Evolutionary conservation across 2,329 filamentous ascomycete genomes (phyloP).

Genomic region (Phialophora chinensis): DNA sequence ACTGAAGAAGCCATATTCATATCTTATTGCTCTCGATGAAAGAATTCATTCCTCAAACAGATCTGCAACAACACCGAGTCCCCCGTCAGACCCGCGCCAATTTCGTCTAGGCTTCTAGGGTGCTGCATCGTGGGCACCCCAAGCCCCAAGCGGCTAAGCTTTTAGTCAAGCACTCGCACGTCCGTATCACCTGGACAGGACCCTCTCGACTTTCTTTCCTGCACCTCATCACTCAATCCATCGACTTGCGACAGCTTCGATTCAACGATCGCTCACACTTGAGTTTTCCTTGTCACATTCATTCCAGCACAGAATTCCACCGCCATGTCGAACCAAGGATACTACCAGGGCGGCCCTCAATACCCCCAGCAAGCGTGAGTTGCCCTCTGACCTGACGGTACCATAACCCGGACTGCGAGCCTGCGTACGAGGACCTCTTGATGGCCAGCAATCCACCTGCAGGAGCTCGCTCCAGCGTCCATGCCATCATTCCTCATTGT

Average conservation of each 20-base stretch:
- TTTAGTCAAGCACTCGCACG: not conserved
- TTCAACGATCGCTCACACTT: not conserved
- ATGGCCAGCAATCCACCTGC: not conserved
- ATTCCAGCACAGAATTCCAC: not conserved
- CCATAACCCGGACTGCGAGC: not conserved
- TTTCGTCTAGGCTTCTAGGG: not conserved
- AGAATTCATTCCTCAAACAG: not conserved
- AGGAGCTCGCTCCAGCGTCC: not conserved
- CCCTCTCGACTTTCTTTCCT: not conserved
- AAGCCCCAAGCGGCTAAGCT: constrained; percentile 3
- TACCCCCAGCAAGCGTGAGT: constrained; percentile 38
- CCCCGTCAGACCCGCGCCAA: not conserved
- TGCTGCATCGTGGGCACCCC: not conserved
- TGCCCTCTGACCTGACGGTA: not conserved
- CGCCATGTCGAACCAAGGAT: constrained; percentile 39
- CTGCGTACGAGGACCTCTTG: not conserved
- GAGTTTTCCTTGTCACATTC: not conserved
- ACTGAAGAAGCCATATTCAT: not conserved
- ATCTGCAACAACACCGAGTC: not conserved
- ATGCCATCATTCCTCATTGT: not conserved
- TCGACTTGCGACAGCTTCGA: not conserved
- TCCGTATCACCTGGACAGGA: not conserved
- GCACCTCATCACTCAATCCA: not conserved
- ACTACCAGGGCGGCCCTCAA: constrained; percentile 38
- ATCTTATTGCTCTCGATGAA: not conserved